phyloP scores from a whole-genome alignment of 1,284 basidiomycete species.

The Leccinum fuscescens region DNA sequence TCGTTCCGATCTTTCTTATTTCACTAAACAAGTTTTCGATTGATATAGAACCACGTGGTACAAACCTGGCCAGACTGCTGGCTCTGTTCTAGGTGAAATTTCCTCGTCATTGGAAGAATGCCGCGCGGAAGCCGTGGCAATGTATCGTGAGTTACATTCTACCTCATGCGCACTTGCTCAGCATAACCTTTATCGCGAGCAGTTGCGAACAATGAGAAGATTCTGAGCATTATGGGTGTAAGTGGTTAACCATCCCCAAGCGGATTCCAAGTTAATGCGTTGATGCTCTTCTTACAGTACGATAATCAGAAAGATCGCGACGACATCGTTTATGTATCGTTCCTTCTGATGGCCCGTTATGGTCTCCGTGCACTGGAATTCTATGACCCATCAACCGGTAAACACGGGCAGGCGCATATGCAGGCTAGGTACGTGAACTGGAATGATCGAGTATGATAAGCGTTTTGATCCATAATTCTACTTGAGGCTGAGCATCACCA shows the following conservation, averaged over 20 bases:
- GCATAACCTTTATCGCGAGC: slow-evolving; percentile 1
- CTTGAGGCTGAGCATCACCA: slow-evolving; percentile 74
- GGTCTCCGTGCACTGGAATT: slow-evolving; percentile 79
- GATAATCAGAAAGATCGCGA: slow-evolving; percentile 64
- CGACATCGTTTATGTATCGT: slow-evolving; percentile 77
- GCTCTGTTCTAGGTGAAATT: slow-evolving; percentile 77
- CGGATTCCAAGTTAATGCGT: neutral
- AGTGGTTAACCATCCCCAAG: slow-evolving; percentile 21
- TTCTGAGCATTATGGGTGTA: slow-evolving; percentile 76
- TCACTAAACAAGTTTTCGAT: neutral
- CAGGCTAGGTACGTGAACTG: slow-evolving; percentile 63
- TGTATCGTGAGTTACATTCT: slow-evolving; percentile 56
- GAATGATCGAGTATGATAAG: neutral
- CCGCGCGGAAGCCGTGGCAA: slow-evolving; percentile 77
- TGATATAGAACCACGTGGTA: slow-evolving; percentile 70
- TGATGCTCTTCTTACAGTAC: slow-evolving; percentile 46
- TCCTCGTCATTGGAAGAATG: slow-evolving; percentile 89
- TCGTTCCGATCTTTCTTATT: neutral
- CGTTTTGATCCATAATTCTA: neutral
- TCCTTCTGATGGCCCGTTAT: slow-evolving; percentile 81
- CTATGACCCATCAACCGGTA: slow-evolving; percentile 76
- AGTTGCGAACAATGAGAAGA: slow-evolving; percentile 72
- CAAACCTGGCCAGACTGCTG: slow-evolving; percentile 77
- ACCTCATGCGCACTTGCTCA: neutral
- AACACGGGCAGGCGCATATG: slow-evolving; percentile 93